A percentile compares a stretch with the other conserved stretches of the same genome.
Evolutionary conservation across 208 protist genomes (phyloP).

Genomic region (Acanthamoeba triangularis): DNA sequence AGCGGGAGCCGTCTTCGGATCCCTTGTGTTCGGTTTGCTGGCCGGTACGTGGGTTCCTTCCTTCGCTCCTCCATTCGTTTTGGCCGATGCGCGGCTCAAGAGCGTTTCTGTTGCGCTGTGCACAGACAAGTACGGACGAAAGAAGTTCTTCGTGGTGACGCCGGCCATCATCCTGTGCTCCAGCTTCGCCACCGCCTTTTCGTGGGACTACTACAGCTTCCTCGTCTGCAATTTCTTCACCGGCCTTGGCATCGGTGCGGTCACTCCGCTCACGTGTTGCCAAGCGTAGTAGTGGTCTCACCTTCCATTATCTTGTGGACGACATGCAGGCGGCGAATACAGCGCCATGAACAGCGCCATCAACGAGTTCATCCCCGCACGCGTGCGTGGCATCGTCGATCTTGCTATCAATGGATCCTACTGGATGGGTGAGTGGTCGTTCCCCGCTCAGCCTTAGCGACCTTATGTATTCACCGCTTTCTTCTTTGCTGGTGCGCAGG

Average conservation of each 20-base stretch:
- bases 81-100: neutral
- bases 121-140: conserved; percentile 60
- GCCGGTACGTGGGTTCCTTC: neutral
- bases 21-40: conserved; percentile 38
- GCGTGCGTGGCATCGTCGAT: conserved; percentile 61
- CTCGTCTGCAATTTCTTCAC: conserved; percentile 52
- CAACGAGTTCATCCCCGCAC: conserved; percentile 75
- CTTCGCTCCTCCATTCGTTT: neutral
- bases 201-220: conserved; percentile 70
- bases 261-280: too few species aligned
- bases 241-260: conserved; percentile 43
- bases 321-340: conserved; percentile 57
- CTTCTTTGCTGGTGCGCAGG: neutral
- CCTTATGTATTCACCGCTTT: neutral
- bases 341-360: conserved; percentile 78
- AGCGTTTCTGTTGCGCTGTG: neutral
- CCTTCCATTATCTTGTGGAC: neutral
- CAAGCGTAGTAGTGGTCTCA: too few species aligned
- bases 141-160: conserved; percentile 70
- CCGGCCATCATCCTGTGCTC: conserved; percentile 39
- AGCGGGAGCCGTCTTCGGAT: neutral
- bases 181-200: conserved; percentile 70
- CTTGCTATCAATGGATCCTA: conserved; percentile 67
- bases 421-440: neutral
- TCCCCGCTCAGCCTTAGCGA: neutral